Evolutionary conservation across 1,284 basidiomycete genomes (phyloP).

Genomic region (Testicularia cyperi): DNA sequence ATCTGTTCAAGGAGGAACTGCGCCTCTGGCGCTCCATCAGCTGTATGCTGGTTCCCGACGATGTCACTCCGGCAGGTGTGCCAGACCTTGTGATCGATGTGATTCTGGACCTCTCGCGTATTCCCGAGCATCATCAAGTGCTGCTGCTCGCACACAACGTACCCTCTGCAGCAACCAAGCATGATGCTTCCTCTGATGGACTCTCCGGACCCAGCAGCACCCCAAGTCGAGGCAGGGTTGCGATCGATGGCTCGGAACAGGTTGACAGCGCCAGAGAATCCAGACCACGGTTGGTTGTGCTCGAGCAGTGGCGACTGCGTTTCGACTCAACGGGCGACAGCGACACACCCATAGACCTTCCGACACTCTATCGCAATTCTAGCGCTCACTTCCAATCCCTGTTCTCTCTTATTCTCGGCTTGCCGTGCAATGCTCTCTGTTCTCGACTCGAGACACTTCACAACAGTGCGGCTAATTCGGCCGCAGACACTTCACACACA

Average conservation of each 20-base stretch:
- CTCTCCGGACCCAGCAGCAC: too few relatives aligned
- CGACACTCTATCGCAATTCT: slow-evolving; percentile 59
- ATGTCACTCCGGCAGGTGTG: slow-evolving; percentile 11
- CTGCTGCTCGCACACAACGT: slow-evolving; percentile 5
- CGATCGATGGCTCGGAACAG: slow-evolving; percentile 12
- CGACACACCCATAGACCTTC: slow-evolving; percentile 38
- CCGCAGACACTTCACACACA: neutral
- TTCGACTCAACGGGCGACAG: slow-evolving; percentile 14
- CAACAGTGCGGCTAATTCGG: slow-evolving; percentile 2
- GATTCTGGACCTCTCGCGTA: slow-evolving; percentile 51
- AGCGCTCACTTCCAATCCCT: slow-evolving; percentile 58
- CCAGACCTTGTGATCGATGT: slow-evolving; percentile 59
- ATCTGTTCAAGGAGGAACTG: slow-evolving; percentile 58
- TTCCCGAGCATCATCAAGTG: slow-evolving; percentile 14
- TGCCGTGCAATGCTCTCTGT: slow-evolving; percentile 51
- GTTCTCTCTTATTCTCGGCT: slow-evolving; percentile 43
- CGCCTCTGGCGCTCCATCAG: slow-evolving; percentile 54
- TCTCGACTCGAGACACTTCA: slow-evolving; percentile 24
- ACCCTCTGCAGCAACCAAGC: too few relatives aligned
- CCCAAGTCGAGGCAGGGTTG: slow-evolving; percentile 2
- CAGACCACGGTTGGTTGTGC: slow-evolving; percentile 22
- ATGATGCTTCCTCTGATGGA: too few relatives aligned
- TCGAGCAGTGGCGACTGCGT: slow-evolving; percentile 40
- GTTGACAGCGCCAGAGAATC: neutral
- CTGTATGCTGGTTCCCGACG: slow-evolving; percentile 11